These are phyloP conservation scores for Thinopyrum elongatum DNA, from an alignment of 176 grass and related monocot species.

Conservation along the genomic window DNA sequence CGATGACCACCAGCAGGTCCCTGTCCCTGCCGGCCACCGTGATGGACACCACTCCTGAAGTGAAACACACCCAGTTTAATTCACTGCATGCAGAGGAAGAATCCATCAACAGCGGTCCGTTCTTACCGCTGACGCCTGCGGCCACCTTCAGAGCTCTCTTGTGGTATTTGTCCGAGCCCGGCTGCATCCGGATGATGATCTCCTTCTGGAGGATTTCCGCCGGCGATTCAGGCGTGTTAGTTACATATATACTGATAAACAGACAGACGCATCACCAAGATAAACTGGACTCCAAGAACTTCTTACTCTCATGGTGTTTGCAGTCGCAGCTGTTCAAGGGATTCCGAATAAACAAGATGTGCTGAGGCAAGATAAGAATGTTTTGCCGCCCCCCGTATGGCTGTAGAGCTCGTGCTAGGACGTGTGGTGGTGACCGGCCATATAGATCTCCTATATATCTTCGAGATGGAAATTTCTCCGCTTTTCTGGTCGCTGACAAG, in stretches of 20 bases:
- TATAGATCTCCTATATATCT: slow-evolving; percentile 2
- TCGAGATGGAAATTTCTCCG: neutral
- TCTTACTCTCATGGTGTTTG: slow-evolving; percentile 29
- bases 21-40: slow-evolving; percentile 25
- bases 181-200: slow-evolving; percentile 38
- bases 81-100: neutral
- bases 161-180: slow-evolving; percentile 7
- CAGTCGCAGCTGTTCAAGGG: neutral
- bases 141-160: slow-evolving; percentile 33
- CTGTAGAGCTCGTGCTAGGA: neutral
- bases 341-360: neutral
- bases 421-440: neutral
- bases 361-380: neutral
- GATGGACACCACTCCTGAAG: slow-evolving; percentile 36
- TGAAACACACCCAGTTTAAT: neutral
- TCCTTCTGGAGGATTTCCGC: slow-evolving; percentile 21
- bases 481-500: neutral
- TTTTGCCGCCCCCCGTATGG: neutral
- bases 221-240: neutral
- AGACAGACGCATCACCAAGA: neutral
- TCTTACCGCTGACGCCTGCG: slow-evolving; percentile 25
- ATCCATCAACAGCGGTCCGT: neutral
- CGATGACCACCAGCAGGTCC: slow-evolving; percentile 41
- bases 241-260: neutral
- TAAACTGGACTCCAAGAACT: neutral